These are phyloP conservation scores for Knoxdaviesia capensis DNA, from an alignment of 2,329 filamentous ascomycete genomes.

Conservation along the genomic window DNA sequence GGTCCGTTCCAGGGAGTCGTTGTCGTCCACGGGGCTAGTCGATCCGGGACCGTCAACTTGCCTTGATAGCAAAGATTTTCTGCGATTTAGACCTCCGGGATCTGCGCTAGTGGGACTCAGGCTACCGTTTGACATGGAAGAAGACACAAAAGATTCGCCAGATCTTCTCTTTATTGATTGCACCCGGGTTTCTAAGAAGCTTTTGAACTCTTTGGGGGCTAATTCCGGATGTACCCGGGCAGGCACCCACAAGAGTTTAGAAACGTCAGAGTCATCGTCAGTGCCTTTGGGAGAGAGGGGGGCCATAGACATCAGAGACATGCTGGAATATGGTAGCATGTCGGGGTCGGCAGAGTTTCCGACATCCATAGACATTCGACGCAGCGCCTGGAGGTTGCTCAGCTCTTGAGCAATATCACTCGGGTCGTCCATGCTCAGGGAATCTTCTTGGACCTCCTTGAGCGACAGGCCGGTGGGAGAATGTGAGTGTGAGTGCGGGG, in stretches of 20 bases:
- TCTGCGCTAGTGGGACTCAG: constrained; percentile 32
- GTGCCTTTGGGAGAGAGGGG: constrained; percentile 50
- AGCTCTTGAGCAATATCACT: constrained; percentile 81
- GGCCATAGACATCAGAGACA: constrained; percentile 48
- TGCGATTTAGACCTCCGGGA: constrained; percentile 50
- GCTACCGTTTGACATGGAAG: not conserved
- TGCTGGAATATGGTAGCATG: constrained; percentile 48
- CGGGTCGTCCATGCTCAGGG: constrained; percentile 74
- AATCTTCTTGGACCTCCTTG: constrained; percentile 36
- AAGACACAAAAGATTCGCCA: constrained; percentile 30
- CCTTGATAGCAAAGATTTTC: constrained; percentile 87
- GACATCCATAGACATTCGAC: constrained; percentile 90
- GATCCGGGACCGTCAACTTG: constrained; percentile 62
- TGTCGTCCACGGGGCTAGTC: constrained; percentile 58
- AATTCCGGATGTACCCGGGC: constrained; percentile 86
- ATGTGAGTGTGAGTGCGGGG: no score
- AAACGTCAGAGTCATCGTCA: constrained; percentile 73
- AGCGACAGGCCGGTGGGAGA: constrained; percentile 23
- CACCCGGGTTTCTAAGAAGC: constrained; percentile 82
- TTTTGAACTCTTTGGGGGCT: constrained; percentile 90
- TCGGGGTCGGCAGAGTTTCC: constrained; percentile 53
- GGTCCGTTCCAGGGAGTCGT: constrained; percentile 58
- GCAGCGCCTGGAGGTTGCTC: constrained; percentile 75
- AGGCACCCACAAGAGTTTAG: constrained; percentile 85
- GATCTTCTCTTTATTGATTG: constrained; percentile 76